Base-by-base conservation (phyloP, 495 filamentous ascomycete genomes). In the Aspergillus olivimuriae region DNA sequence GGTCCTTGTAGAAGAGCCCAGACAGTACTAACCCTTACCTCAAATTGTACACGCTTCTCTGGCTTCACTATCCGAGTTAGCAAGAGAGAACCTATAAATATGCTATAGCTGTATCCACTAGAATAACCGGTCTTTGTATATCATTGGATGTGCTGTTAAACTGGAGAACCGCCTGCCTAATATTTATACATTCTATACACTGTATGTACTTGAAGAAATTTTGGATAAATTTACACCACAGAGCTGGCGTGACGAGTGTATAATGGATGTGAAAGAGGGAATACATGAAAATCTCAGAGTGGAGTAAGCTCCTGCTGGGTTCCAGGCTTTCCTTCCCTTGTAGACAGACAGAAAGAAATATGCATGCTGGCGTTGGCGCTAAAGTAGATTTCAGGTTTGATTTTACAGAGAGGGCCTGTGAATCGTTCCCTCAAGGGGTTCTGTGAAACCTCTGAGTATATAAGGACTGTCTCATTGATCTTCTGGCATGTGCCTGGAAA, bases 51-150 rank as follows among this genome's bases (percentile, higher is more conserved):
- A 68, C 39, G 43, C 55, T 7, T 60, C 62, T 15, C 51, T 69
- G 12, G 33, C 50, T 0, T 57, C 58, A 17, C 52, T 72, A 42
- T 47, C 61, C 3, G 58, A 61, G 6, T 53, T 58, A 2, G 43
- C 54, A 1, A 69, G 60, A 61, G 34, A 80, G 65, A 52, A 60
- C 83, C 18, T 75, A 77, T 41, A 81, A 70, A 59, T 60, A 1
- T 87, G 94, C 66, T 98, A 85, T 65, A 90, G 97, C n/a, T 80
- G 92, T n/a, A 61, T 98, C 43, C 76, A 89, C 41, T 97, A 92
- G 62, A 97, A 98, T 52, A 90, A 97, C 60, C 69, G 74, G 31
- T 77, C 86, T 0, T 75, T 96, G 53, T 74, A 70, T 8, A 76
- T 97, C 39, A 89, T 89, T 4, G 89, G 88, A 20, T 98, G 92